Conservation (phyloP, 352 stramenopile genomes). For the Globisporangium sylvaticum region DNA sequence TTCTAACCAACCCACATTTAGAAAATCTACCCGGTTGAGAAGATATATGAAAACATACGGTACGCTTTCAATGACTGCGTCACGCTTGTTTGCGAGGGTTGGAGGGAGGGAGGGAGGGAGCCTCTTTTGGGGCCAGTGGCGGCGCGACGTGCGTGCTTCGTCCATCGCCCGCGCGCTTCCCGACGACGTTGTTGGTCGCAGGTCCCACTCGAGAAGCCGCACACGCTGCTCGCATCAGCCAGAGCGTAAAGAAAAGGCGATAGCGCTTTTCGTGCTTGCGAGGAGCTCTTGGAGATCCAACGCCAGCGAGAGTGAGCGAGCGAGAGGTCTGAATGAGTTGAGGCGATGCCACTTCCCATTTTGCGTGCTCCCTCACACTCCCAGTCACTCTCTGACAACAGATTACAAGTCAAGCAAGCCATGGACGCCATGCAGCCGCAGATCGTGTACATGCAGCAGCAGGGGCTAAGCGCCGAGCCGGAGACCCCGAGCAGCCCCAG, state of each 20-base stretch:
- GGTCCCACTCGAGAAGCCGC: not conserved
- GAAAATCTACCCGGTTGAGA: too few species aligned
- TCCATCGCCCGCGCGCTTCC: slow-evolving; percentile 1
- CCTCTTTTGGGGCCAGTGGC: not conserved
- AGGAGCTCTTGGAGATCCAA: not conserved
- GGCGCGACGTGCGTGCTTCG: slow-evolving; percentile 1
- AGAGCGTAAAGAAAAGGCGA: not conserved
- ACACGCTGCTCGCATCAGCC: not conserved
- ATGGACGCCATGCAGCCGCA: slow-evolving; percentile 2
- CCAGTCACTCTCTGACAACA: too few species aligned
- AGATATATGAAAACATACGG: too few species aligned
- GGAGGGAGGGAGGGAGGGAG: too few species aligned
- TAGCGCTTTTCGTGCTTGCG: not conserved
- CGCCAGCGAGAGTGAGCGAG: not conserved
- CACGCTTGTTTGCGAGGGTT: too few species aligned
- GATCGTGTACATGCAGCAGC: not conserved
- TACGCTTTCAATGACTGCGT: too few species aligned
- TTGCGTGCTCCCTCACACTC: not conserved
- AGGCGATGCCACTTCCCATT: slow-evolving; percentile 1
- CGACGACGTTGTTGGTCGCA: not conserved
- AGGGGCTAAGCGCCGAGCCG: not conserved
- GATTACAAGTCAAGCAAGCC: too few species aligned
- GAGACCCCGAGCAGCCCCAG: not conserved
- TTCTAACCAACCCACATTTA: too few species aligned
- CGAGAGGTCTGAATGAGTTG: not conserved